Evolutionary conservation across 2,329 filamentous ascomycete genomes (phyloP), one percentile per base, ranked within the genome.

Genomic region (Cercospora sesami): DNA sequence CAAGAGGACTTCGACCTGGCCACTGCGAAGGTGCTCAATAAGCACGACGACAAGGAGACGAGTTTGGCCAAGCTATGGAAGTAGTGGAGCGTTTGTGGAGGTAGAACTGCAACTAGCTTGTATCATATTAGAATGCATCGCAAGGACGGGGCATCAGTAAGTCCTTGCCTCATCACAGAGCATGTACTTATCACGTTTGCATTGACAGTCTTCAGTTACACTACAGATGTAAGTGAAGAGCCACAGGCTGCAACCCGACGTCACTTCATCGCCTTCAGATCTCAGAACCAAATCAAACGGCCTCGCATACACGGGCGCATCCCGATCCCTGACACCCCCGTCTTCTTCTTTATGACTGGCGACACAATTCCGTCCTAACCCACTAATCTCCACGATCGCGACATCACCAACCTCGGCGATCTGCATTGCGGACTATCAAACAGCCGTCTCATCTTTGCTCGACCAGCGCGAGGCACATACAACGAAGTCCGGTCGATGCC

Each of bases 1-100:
- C 95, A 99, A 81, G 95, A 99, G 82, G 95, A 99, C 82, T 99
- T 99, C 80, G 95, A 99, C 80, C 86, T 99, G 71, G 95, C 95
- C 36, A 99, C 95, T 6, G 95, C 95, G 79, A 99, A 99, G 91
- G 94, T 99, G 69, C 87, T 99, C 79, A 98, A 99, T 88, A 98
- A 97, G 87, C 95, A 98, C 80, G 95, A 98, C 78, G 95, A 99
- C 82, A 98, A 98, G 87, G 94, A 97, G 80, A 91, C 93, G 75
- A 93, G 90, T 78, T 85, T 96, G 76, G 91, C 90, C 79, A 96
- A 96, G 83, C 84, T 96, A 77, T 96, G 89, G 89, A 92, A 92
- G 85, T 92, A 77, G 70, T 74, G 57, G 62, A 53, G 18, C 10
- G 39, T 9, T 33, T 4, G 58, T 18, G 21, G 7, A 60, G 14